phyloP scores from a whole-genome alignment of 176 grass and related monocot species.

The Zoysia pacifica region DNA sequence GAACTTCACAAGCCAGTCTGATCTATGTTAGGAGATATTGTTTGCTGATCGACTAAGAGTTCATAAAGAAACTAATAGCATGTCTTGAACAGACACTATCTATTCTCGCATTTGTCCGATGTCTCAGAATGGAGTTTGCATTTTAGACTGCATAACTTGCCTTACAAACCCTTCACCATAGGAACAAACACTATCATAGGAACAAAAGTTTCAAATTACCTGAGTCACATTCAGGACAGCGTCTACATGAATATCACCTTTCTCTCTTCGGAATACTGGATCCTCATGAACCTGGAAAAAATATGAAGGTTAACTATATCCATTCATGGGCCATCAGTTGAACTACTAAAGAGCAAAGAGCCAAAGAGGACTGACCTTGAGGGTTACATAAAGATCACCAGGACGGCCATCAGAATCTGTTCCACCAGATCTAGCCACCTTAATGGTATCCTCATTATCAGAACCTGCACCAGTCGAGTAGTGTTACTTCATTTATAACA shows the following conservation, averaged over 20 bases:
- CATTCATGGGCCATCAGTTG: neutral
- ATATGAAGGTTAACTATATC: slow-evolving; percentile 17
- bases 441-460: slow-evolving; percentile 74
- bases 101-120: neutral
- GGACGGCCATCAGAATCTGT: slow-evolving; percentile 76
- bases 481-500: neutral
- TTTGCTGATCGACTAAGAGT: neutral
- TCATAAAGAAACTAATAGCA: neutral
- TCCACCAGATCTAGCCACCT: slow-evolving; percentile 78
- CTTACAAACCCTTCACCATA: neutral
- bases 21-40: neutral
- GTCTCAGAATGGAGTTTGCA: neutral
- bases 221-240: slow-evolving; percentile 82
- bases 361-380: slow-evolving; percentile 54
- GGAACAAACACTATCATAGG: neutral
- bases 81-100: neutral
- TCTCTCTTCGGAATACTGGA: slow-evolving; percentile 90
- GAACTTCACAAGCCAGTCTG: neutral
- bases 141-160: neutral
- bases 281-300: slow-evolving; percentile 74
- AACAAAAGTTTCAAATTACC: slow-evolving; percentile 52
- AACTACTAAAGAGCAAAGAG: slow-evolving; percentile 22
- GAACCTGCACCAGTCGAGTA: slow-evolving; percentile 50
- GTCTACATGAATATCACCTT: slow-evolving; percentile 91
- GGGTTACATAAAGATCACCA: slow-evolving; percentile 90